Percentiles rank a stretch among this genome's conserved stretches.
Evolutionary conservation across 495 filamentous ascomycete genomes (phyloP).

Genomic region (Eremomyces bilateralis): DNA sequence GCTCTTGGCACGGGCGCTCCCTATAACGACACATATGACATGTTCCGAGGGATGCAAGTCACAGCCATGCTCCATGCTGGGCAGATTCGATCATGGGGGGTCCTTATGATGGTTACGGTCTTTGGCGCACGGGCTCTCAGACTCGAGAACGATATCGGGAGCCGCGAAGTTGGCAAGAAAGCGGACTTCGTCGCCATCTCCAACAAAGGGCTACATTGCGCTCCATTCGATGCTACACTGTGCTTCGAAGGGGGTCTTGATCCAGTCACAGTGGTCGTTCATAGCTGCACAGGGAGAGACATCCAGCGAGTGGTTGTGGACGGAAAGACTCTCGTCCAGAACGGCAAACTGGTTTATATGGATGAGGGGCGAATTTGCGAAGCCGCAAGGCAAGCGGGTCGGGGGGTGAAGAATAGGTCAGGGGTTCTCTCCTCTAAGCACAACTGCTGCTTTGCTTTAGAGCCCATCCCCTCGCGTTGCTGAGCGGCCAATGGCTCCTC

Average conservation of each 20-base stretch:
- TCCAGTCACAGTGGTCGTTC: conserved; percentile 5
- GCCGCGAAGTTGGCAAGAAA: conserved; percentile 7
- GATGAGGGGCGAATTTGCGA: conserved; percentile 2
- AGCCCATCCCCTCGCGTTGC: too few species aligned
- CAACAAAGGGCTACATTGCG: too few species aligned
- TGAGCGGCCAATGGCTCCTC: too few species aligned
- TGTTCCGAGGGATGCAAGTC: conserved; percentile 7
- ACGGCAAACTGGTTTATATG: conserved; percentile 2
- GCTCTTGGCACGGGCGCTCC: conserved; percentile 5
- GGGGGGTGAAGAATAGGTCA: background rate
- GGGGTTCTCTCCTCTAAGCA: too few species aligned
- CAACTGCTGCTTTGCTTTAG: too few species aligned
- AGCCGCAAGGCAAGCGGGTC: background rate
- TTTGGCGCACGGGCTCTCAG: conserved; percentile 7
- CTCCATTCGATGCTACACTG: too few species aligned
- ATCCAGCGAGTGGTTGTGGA: conserved; percentile 6
- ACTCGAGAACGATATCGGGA: conserved; percentile 4
- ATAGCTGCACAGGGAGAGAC: conserved; percentile 4
- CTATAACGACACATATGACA: conserved; percentile 7
- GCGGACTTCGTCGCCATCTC: conserved; percentile 6
- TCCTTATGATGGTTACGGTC: conserved; percentile 6
- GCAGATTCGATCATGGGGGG: too few species aligned
- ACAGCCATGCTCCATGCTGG: conserved; percentile 3
- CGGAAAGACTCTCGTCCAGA: conserved; percentile 2
- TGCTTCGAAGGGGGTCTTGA: too few species aligned